Base-by-base conservation (phyloP, 148 eudicot genomes). In the Beta vulgaris region DNA sequence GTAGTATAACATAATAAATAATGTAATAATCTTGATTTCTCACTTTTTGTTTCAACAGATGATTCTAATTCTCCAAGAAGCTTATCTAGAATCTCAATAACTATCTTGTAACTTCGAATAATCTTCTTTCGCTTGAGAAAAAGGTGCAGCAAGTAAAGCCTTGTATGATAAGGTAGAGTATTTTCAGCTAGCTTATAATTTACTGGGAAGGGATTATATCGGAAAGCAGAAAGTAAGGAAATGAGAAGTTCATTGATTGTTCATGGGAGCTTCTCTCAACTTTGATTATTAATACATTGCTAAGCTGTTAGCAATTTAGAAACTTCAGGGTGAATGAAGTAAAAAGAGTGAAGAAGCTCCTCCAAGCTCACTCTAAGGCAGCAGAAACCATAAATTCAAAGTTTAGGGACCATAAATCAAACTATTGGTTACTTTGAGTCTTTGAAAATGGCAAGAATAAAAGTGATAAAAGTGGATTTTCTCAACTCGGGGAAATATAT, bases 401-500 rank as follows among this genome's bases (percentile, higher is more conserved):
- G n/a, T n/a, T n/a, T n/a, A n/a, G n/a, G n/a, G n/a, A n/a, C n/a
- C n/a, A n/a, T n/a, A n/a, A n/a, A n/a, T n/a, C n/a, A n/a, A n/a
- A n/a, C n/a, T n/a, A n/a, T n/a, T n/a, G n/a, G n/a, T n/a, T n/a
- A n/a, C n/a, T n/a, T n/a, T n/a, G n/a, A n/a, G n/a, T n/a, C n/a
- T n/a, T n/a, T 3, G 53, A 48, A 18, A 48, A 48, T 16, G n/a
- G 18, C n/a, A n/a, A 25, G 46, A 59, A 21, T 36, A 46, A 21
- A 46, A 4, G 36, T 36, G 31, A 19, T 11, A 26, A 74, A 25
- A 44, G 6, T 4, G 14, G 18, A 73, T 46, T 34, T 49, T 8
- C 39, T 68, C 58, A 66, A 53, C 64, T 32, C 23, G 40, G 26
- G 8, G 63, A 48, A 59, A 74, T 21, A 44, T 29, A 60, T 44